A percentile compares a stretch with the other conserved stretches of the same genome.
Evolutionary conservation across 345 rosid genomes (phyloP).

Genomic region (Sisymbrium altissimum): DNA sequence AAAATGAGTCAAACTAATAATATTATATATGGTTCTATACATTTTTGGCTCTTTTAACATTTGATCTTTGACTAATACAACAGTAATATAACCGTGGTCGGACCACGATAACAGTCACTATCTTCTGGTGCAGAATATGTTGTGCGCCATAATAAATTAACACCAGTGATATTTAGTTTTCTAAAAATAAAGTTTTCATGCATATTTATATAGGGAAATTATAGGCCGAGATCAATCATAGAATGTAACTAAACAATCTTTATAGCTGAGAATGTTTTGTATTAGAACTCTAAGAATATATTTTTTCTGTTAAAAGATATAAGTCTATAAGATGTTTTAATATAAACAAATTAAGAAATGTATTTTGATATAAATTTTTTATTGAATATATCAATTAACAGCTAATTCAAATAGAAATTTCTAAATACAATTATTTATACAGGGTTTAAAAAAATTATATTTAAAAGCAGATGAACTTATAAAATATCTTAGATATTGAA

Average conservation of each 20-base stretch:
- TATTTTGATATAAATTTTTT: neutral
- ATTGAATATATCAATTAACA: neutral
- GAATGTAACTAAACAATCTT: neutral
- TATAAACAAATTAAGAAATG: neutral
- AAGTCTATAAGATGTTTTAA: neutral
- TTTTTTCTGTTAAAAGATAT: neutral
- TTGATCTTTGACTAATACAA: conserved; percentile 22
- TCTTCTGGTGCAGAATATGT: neutral
- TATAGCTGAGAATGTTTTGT: neutral
- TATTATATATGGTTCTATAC: neutral
- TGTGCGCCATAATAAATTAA: conserved; percentile 1
- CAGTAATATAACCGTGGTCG: conserved; percentile 3
- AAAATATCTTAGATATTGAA: neutral
- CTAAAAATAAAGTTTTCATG: neutral
- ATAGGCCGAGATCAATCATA: neutral
- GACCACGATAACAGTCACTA: conserved; percentile 18
- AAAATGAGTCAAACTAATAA: conserved; percentile 1
- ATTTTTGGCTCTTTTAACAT: conserved; percentile 11
- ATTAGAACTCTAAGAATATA: neutral
- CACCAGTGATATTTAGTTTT: neutral
- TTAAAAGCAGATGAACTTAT: neutral
- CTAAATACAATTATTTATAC: neutral
- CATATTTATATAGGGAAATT: neutral
- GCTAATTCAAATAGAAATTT: neutral
- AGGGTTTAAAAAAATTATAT: neutral